Evolutionary conservation across 768 basidiomycete genomes (phyloP).

Genomic region (Amanita brunnescens): DNA sequence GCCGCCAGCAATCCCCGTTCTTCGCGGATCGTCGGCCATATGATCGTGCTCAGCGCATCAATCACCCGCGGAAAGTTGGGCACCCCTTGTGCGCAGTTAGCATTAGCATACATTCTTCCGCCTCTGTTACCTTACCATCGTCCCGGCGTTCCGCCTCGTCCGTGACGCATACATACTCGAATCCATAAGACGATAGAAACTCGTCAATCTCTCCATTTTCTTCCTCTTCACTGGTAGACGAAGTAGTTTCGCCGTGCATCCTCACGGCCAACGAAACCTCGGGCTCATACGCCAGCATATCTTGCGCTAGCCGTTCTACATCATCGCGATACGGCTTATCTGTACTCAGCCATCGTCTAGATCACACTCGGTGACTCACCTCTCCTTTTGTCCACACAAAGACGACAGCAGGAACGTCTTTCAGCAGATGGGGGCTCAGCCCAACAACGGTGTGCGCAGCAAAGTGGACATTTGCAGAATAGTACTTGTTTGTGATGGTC

Average conservation of each 20-base stretch:
- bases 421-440: constrained; percentile 31
- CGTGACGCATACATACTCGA: constrained; percentile 67
- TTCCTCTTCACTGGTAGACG: constrained; percentile 19
- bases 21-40: constrained; percentile 83
- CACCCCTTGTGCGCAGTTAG: no score
- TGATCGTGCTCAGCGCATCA: constrained; percentile 77
- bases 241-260: constrained; percentile 28
- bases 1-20: constrained; percentile 37
- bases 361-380: constrained; percentile 29
- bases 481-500: constrained; percentile 77
- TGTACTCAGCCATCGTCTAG: no score
- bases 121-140: constrained; percentile 6
- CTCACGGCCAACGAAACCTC: constrained; percentile 70
- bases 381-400: constrained; percentile 64
- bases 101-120: neutral
- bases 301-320: constrained; percentile 38
- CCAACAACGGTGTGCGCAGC: constrained; percentile 38
- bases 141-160: no score
- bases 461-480: constrained; percentile 70
- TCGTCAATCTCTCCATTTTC: constrained; percentile 54
- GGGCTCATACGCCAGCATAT: constrained; percentile 43
- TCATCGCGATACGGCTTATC: constrained; percentile 51
- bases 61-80: constrained; percentile 56
- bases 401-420: constrained; percentile 58
- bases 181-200: constrained; percentile 59